phyloP scores from a whole-genome alignment of 768 basidiomycete genomes.

The Psilocybe sp. region DNA sequence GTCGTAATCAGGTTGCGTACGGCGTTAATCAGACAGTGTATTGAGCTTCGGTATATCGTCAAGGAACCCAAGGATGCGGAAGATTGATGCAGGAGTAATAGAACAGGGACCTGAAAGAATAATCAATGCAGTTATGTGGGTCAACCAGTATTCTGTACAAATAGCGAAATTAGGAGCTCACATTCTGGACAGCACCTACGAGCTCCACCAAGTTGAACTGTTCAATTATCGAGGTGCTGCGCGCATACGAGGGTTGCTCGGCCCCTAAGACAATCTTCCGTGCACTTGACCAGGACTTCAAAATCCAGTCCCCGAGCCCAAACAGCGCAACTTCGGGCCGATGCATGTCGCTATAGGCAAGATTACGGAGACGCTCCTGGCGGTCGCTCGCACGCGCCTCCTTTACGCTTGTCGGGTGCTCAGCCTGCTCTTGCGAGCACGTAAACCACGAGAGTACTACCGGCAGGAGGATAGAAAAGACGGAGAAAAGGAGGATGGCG shows the following conservation, averaged over 20 bases:
- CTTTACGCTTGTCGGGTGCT: slow-evolving; percentile 44
- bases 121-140: background rate
- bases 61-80: slow-evolving; percentile 78
- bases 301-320: slow-evolving; percentile 82
- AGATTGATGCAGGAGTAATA: slow-evolving; percentile 70
- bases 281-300: slow-evolving; percentile 72
- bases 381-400: slow-evolving; percentile 66
- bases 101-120: slow-evolving; percentile 60
- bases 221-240: slow-evolving; percentile 46
- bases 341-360: slow-evolving; percentile 72
- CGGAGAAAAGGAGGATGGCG: slow-evolving; percentile 56
- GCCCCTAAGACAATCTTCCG: slow-evolving; percentile 57
- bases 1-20: slow-evolving; percentile 61
- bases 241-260: slow-evolving; percentile 41
- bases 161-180: slow-evolving; percentile 29
- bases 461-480: slow-evolving; percentile 60
- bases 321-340: slow-evolving; percentile 84
- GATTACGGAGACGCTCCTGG: slow-evolving; percentile 70
- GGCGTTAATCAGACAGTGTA: slow-evolving; percentile 69
- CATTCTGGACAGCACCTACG: slow-evolving; percentile 66
- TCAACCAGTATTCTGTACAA: slow-evolving; percentile 9
- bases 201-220: slow-evolving; percentile 65
- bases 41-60: slow-evolving; percentile 75
- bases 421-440: slow-evolving; percentile 36
- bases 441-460: slow-evolving; percentile 52